Evolutionary conservation across 140 eudicot species (phyloP), one percentile per base, ranked within the genome.

Genomic region (Flaveria floridana): DNA sequence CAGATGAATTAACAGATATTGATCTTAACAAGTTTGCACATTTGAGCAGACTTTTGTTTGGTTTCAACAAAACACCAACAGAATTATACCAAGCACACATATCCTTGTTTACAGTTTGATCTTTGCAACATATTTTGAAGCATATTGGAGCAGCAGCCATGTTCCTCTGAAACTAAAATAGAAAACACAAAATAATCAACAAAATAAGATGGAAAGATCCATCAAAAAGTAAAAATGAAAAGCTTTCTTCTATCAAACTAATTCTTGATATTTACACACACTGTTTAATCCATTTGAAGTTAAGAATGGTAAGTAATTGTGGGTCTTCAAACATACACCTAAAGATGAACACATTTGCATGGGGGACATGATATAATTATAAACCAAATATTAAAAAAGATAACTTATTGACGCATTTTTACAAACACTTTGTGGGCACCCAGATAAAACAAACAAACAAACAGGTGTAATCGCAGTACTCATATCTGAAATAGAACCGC

Each of bases 141-240:
- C 88, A 81, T 78, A 84, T 42, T 75, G 86, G 84, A 75, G 80
- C 84, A 65, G 48, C 82, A 11, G 85, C 87, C 90, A 83, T 83
- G 72, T 70, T 58, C 26, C 58, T 61, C 78, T 83, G 83, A 76
- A 55, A 69, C 34, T 37, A 39, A 16, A 62, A 25, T 3, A 70
- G 34, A 56, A 41, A 16, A 70, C 26, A 62, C 3, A 26, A 26
- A 26, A 26, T 9, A 64, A 14, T 18, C 23, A 20, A 9, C 2
- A 8, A 58, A 57, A 2, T 57, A 19, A 34, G 41, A 34, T 34
- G 1, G 41, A 34, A 34, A 34, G 8, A 34, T 34, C 41, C 41
- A 34, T 34, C 41, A 34, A 34, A 34, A 34, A 13, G 48, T 65
- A 34, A 14, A 26, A 25, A 26, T 14, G 20, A 62, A 62, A 53